These are phyloP conservation scores for Aspergillus hancockii DNA, from an alignment of 495 filamentous ascomycete species.

Conservation along the genomic window DNA sequence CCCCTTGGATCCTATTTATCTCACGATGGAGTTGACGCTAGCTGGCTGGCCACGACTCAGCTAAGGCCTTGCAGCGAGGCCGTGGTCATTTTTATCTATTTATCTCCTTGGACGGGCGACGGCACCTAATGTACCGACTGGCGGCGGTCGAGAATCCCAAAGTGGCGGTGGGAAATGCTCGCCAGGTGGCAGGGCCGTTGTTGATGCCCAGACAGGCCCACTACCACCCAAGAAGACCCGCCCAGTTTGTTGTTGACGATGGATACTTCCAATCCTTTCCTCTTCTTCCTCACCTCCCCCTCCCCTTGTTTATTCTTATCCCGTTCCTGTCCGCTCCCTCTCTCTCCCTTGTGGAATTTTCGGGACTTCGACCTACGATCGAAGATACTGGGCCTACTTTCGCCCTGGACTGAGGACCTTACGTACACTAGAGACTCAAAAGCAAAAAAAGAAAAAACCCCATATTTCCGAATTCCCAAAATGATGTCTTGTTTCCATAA, in stretches of 20 bases:
- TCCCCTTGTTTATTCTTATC: conserved; percentile 4
- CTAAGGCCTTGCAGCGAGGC: conserved; percentile 16
- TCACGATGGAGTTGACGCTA: conserved; percentile 36
- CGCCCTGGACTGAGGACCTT: conserved; percentile 18
- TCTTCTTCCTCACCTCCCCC: conserved; percentile 1
- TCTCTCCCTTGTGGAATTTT: conserved; percentile 4
- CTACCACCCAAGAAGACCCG: background rate
- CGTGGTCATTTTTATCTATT: conserved; percentile 15
- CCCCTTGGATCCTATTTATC: conserved; percentile 31
- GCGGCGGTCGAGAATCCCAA: conserved; percentile 6
- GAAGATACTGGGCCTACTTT: conserved; percentile 23
- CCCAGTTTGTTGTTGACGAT: background rate
- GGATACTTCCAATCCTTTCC: background rate
- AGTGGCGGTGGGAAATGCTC: conserved; percentile 18
- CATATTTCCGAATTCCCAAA: conserved; percentile 7
- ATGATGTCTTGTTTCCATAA: conserved; percentile 6
- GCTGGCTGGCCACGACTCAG: conserved; percentile 41
- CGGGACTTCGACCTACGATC: background rate
- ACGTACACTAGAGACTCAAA: conserved; percentile 15
- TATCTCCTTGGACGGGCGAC: background rate
- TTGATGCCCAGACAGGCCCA: conserved; percentile 16
- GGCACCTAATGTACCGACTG: background rate
- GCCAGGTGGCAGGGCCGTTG: conserved; percentile 13
- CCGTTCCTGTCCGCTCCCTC: conserved; percentile 7
- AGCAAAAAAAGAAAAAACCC: conserved; percentile 15